Evolutionary conservation across 2,329 filamentous ascomycete species (phyloP).

Genomic region (Neofusicoccum parvum): DNA sequence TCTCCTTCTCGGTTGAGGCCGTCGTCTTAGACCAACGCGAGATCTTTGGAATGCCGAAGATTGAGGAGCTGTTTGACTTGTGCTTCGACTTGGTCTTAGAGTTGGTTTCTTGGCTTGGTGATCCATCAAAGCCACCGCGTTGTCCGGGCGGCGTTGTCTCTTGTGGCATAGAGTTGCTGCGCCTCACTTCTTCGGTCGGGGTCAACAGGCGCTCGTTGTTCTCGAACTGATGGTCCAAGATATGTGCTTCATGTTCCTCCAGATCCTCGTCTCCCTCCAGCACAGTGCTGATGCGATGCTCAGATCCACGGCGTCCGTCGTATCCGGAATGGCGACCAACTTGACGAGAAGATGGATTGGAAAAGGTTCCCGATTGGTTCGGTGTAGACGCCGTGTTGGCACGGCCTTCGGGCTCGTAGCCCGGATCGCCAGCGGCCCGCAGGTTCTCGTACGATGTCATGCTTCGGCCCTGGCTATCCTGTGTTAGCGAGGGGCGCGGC

Average conservation of each 20-base stretch:
- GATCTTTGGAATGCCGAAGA: conserved; percentile 78
- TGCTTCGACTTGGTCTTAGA: conserved; percentile 88
- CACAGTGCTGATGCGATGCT: conserved; percentile 87
- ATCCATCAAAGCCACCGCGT: conserved; percentile 33
- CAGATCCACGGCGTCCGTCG: conserved; percentile 59
- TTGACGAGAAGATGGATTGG: conserved; percentile 56
- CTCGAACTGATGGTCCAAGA: conserved; percentile 58
- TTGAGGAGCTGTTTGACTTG: conserved; percentile 79
- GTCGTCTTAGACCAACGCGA: conserved; percentile 98
- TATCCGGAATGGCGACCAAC: conserved; percentile 49
- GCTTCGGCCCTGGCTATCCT: conserved; percentile 47
- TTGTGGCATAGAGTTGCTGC: conserved; percentile 37
- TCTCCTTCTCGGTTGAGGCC: conserved; percentile 79
- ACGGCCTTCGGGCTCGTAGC: conserved; percentile 82
- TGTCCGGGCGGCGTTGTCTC: conserved; percentile 58
- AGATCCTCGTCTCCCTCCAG: conserved; percentile 80
- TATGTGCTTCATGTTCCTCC: conserved; percentile 55
- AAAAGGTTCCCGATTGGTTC: conserved; percentile 76
- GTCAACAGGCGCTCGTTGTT: conserved; percentile 64
- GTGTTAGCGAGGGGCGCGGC: conserved; percentile 26
- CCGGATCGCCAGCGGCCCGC: conserved; percentile 68
- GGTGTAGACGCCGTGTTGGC: conserved; percentile 74
- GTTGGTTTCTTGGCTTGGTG: conserved; percentile 72
- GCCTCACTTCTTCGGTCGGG: conserved; percentile 57
- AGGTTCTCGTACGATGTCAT: conserved; percentile 71